Evolutionary conservation across 495 filamentous ascomycete genomes (phyloP).

Genomic region (Sporormia fimetaria): DNA sequence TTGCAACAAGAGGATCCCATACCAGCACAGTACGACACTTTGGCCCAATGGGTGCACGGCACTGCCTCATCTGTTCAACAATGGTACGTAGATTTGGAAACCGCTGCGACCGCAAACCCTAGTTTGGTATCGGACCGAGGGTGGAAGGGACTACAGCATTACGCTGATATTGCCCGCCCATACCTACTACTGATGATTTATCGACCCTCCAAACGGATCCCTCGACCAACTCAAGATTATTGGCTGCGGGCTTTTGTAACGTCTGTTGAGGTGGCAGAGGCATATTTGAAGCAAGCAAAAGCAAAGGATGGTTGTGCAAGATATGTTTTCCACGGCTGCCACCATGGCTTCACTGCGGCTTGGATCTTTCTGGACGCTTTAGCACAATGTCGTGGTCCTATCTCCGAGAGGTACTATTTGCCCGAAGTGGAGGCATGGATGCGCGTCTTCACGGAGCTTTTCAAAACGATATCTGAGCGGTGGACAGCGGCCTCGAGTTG

Average conservation of each 20-base stretch:
- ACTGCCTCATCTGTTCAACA: conserved; percentile 1
- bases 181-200: conserved; percentile 8
- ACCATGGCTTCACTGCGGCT: conserved; percentile 10
- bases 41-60: conserved; percentile 13
- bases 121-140: conserved; percentile 3
- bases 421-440: conserved; percentile 12
- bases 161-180: conserved; percentile 12
- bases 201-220: too few species aligned
- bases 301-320: conserved; percentile 13
- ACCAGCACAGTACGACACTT: conserved; percentile 8
- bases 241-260: conserved; percentile 7
- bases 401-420: conserved; percentile 9
- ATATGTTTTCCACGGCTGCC: conserved; percentile 18
- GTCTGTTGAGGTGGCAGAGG: conserved; percentile 11
- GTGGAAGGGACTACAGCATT: conserved; percentile 16
- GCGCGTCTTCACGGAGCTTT: conserved; percentile 9
- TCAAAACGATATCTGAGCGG: conserved; percentile 16
- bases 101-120: conserved; percentile 9
- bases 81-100: conserved; percentile 9
- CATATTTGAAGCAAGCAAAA: conserved; percentile 13
- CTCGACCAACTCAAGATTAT: too few species aligned
- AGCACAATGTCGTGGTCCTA: conserved; percentile 8
- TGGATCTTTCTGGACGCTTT: conserved; percentile 14
- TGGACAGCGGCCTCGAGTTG: conserved; percentile 16
- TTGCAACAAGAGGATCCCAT: conserved; percentile 10